Conservation (phyloP, 2,329 filamentous ascomycete genomes). For the Ambrosiella cleistominuta region DNA sequence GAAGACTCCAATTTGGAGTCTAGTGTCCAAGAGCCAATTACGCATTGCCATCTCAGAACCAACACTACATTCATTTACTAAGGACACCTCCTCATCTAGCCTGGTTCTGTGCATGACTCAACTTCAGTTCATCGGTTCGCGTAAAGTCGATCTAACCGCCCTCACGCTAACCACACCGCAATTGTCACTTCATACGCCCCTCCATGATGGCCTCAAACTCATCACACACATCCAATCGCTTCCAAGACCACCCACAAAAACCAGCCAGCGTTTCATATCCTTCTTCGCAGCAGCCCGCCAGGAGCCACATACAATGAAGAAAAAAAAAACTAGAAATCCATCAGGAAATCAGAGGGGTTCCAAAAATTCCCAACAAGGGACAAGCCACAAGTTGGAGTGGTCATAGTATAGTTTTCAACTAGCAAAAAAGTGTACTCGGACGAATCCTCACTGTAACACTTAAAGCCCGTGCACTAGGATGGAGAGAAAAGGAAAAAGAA, state of each 20-base stretch:
- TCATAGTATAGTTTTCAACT: conserved; percentile 71
- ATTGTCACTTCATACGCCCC: no score
- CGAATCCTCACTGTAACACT: conserved; percentile 66
- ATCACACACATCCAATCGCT: conserved; percentile 25
- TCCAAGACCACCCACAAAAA: conserved; percentile 71
- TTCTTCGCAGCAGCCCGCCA: conserved; percentile 24
- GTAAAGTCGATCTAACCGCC: no score
- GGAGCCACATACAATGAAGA: conserved; percentile 26
- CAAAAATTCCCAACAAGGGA: conserved; percentile 60
- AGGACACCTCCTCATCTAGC: no score
- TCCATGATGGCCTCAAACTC: neutral
- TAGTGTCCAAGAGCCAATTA: no score
- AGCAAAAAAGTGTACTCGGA: conserved; percentile 61
- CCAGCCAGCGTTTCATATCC: conserved; percentile 25
- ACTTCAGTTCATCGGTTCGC: no score
- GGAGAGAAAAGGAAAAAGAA: conserved; percentile 28
- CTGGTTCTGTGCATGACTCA: no score
- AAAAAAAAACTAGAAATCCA: conserved; percentile 17
- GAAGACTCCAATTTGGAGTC: no score
- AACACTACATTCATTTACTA: no score
- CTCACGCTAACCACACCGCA: no score
- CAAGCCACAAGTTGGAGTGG: conserved; percentile 46
- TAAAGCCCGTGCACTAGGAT: conserved; percentile 56
- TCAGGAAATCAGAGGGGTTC: conserved; percentile 21
- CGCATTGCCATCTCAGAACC: no score